Evolutionary conservation across 768 basidiomycete species (phyloP), one percentile per base, ranked within the genome.

Genomic region (Lactifluus rugatus): DNA sequence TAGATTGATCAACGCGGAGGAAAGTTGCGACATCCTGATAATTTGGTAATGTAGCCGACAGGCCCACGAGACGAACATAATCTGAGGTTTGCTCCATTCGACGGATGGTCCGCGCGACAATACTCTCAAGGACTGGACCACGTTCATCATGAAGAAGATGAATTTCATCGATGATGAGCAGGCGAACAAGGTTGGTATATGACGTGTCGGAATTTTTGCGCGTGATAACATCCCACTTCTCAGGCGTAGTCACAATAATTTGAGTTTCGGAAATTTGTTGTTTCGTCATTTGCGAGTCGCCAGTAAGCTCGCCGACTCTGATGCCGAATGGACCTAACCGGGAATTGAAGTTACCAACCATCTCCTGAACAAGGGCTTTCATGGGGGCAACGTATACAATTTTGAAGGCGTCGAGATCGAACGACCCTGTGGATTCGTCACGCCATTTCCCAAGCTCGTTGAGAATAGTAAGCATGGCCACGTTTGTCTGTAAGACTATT

Each of bases 181-280:
- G 83, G 6, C 93, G 83, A 16, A 97, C 95, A 52, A 98, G 84
- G 68, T 96, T 97, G 48, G 93, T 97, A 71, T 98, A 98, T 62
- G 87, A 89, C 19, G 91, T 93, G 66, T 98, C 96, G 0, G 94
- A 95, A 64, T 85, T 89, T 76, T 99, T 99, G 66, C 96, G 87
- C 5, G 95, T 98, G 69, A 99, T 95, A 67, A 99, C 96, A 65
- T 99, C 95, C 92, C 93, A 99, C 70, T 99, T 98, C 74, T 99
- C 96, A 0, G 95, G 96, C 0, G 96, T 98, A 0, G 94, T 96
- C 62, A 98, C 93, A 70, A 98, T 97, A 67, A 99, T 91, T 68
- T 98, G 94, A 0, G 95, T 96, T 67, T 94, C 93, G 9, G 93
- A 74, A 54, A 98, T 97, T 71, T 98, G 95, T 61, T 90, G 85